These are phyloP conservation scores for Dactylella cylindrospora DNA, from an alignment of 2,329 filamentous ascomycete genomes.

Conservation along the genomic window DNA sequence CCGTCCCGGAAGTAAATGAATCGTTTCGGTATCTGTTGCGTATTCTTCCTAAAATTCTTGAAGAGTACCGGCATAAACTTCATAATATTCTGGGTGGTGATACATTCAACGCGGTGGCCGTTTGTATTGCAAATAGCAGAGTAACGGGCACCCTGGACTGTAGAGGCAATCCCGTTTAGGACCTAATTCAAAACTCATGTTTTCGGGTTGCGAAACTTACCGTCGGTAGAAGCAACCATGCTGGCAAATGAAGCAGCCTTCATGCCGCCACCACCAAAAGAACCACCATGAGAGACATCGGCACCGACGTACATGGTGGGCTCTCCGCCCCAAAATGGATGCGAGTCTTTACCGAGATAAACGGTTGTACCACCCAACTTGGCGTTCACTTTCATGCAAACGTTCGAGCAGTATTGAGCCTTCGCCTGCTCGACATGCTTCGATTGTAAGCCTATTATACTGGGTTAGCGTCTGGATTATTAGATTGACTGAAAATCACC, in stretches of 20 bases:
- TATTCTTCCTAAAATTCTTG: conserved; percentile 55
- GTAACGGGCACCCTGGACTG: conserved; percentile 71
- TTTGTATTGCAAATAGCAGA: conserved; percentile 80
- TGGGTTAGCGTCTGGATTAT: conserved; percentile 15
- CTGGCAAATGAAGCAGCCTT: conserved; percentile 73
- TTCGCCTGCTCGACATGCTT: conserved; percentile 69
- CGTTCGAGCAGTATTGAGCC: conserved; percentile 86
- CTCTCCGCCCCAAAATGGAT: conserved; percentile 53
- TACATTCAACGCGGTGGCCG: conserved; percentile 76
- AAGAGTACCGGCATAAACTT: conserved; percentile 67
- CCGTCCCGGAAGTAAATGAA: conserved; percentile 94
- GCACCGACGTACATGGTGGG: conserved; percentile 84
- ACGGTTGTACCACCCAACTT: conserved; percentile 85
- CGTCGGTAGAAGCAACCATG: conserved; percentile 56
- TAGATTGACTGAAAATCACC: conserved; percentile 19
- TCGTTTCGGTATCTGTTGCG: conserved; percentile 68
- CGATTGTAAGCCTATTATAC: conserved; percentile 64
- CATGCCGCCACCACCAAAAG: conserved; percentile 60
- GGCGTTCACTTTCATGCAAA: conserved; percentile 94
- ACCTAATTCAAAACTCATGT: conserved; percentile 1
- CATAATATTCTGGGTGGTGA: conserved; percentile 67
- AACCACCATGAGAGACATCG: conserved; percentile 82
- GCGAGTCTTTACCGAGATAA: conserved; percentile 52
- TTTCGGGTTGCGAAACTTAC: conserved; percentile 36
- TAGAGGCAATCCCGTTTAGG: conserved; percentile 61